A percentile compares a stretch with the other conserved stretches of the same genome.
These are phyloP conservation scores for Blastobotrys elegans DNA, from an alignment of 1,139 yeast species.

Conservation along the genomic window DNA sequence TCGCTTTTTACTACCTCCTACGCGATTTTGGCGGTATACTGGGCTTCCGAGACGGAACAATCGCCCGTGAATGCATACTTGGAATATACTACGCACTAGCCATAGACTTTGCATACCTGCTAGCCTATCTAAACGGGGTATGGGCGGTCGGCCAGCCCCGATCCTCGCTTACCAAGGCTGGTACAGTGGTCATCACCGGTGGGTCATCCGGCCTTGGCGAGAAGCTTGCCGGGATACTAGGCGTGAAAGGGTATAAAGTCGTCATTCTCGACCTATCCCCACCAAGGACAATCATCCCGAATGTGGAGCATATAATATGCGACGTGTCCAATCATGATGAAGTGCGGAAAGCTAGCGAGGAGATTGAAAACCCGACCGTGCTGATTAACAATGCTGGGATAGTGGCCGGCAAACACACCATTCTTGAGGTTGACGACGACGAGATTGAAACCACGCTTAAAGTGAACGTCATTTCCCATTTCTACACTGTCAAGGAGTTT, in stretches of 20 bases:
- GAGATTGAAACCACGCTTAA: conserved; percentile 37
- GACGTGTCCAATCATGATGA: conserved; percentile 44
- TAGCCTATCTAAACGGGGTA: conserved; percentile 16
- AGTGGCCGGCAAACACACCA: conserved; percentile 42
- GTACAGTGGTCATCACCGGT: conserved; percentile 52
- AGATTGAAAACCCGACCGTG: conserved; percentile 42
- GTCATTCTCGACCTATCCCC: conserved; percentile 48
- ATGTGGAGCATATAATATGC: conserved; percentile 40
- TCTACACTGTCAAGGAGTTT: conserved; percentile 45
- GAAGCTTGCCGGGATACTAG: conserved; percentile 39
- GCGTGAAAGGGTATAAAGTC: conserved; percentile 34
- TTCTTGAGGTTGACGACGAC: conserved; percentile 37
- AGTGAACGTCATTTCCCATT: conserved; percentile 55
- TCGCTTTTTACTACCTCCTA: conserved; percentile 14
- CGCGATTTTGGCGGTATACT: conserved; percentile 7
- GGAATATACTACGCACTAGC: conserved; percentile 1
- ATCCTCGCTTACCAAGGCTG: conserved; percentile 16
- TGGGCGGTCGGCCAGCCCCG: conserved; percentile 20
- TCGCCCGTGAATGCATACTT: neutral
- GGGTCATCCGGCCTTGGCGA: conserved; percentile 60
- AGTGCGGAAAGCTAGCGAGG: conserved; percentile 32
- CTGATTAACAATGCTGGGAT: conserved; percentile 75
- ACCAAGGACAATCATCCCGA: conserved; percentile 31
- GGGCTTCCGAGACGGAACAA: neutral
- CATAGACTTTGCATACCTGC: conserved; percentile 15